phyloP scores from a whole-genome alignment of 2,329 filamentous ascomycete genomes.

The Nothomitra cinnamomea region DNA sequence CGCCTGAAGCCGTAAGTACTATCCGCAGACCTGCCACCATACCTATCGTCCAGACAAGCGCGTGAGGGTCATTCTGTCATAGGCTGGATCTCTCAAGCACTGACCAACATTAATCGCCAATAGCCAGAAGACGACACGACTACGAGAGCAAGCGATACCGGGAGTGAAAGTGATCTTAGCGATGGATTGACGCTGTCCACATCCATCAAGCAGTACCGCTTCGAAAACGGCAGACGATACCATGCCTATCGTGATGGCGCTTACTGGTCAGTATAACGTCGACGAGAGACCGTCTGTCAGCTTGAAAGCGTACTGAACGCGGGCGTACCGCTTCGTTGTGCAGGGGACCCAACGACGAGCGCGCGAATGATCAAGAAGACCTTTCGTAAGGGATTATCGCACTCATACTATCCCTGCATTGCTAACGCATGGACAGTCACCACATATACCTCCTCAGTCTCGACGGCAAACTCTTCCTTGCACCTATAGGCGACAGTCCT shows the following conservation, averaged over 20 bases:
- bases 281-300: neutral
- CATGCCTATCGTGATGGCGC: constrained; percentile 37
- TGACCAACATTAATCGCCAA: too few species aligned
- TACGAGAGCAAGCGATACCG: too few species aligned
- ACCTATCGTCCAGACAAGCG: too few species aligned
- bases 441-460: constrained; percentile 20
- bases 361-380: neutral
- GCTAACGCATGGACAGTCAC: constrained; percentile 30
- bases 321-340: too few species aligned
- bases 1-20: too few species aligned
- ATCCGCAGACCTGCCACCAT: too few species aligned
- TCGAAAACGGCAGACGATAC: constrained; percentile 40
- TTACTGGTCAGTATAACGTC: constrained; percentile 27
- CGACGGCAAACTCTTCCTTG: neutral
- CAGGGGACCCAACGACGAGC: neutral
- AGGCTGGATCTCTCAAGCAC: too few species aligned
- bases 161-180: neutral
- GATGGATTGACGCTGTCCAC: constrained; percentile 17
- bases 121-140: too few species aligned
- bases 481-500: neutral
- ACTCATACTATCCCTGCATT: neutral
- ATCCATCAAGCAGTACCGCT: constrained; percentile 32
- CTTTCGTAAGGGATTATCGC: neutral
- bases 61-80: too few species aligned
- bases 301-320: neutral